Evolutionary conservation across 306 rosid genomes (phyloP).

Genomic region (Inga leiocalycina): DNA sequence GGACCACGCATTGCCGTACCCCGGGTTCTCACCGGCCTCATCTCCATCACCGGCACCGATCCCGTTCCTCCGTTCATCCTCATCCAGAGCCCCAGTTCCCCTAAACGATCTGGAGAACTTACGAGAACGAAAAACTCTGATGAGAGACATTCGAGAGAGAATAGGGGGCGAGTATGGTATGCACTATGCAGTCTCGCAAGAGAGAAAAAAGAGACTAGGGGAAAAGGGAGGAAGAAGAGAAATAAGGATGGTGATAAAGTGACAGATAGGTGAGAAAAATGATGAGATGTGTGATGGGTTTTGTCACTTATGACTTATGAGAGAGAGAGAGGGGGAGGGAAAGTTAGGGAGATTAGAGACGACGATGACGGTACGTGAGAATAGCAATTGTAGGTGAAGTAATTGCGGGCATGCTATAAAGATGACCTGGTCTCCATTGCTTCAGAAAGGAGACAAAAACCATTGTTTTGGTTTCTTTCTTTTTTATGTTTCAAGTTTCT

Average conservation of each 20-base stretch:
- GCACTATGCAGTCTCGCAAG: slow-evolving; percentile 22
- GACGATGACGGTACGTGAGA: slow-evolving; percentile 37
- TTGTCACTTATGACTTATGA: neutral
- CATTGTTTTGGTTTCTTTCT: neutral
- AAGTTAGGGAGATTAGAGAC: neutral
- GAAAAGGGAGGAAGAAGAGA: neutral
- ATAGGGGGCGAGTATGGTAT: slow-evolving; percentile 28
- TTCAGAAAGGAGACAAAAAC: neutral
- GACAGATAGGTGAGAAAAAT: slow-evolving; percentile 36
- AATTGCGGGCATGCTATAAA: neutral
- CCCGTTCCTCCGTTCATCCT: neutral
- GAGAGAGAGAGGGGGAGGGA: neutral
- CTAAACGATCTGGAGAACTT: slow-evolving; percentile 69
- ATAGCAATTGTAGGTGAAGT: slow-evolving; percentile 4
- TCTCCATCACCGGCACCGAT: neutral
- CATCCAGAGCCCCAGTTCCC: slow-evolving; percentile 34
- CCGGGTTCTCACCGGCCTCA: slow-evolving; percentile 7
- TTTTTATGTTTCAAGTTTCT: neutral
- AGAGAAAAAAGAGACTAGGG: slow-evolving; percentile 20
- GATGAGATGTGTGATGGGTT: neutral
- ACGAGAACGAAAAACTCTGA: slow-evolving; percentile 68
- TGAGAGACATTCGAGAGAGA: slow-evolving; percentile 56
- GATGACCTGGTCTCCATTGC: slow-evolving; percentile 36
- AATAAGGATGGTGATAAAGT: slow-evolving; percentile 15
- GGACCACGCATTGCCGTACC: slow-evolving; percentile 61